phyloP scores from a whole-genome alignment of 2,329 filamentous ascomycete species.

The Cladophialophora carrionii region DNA sequence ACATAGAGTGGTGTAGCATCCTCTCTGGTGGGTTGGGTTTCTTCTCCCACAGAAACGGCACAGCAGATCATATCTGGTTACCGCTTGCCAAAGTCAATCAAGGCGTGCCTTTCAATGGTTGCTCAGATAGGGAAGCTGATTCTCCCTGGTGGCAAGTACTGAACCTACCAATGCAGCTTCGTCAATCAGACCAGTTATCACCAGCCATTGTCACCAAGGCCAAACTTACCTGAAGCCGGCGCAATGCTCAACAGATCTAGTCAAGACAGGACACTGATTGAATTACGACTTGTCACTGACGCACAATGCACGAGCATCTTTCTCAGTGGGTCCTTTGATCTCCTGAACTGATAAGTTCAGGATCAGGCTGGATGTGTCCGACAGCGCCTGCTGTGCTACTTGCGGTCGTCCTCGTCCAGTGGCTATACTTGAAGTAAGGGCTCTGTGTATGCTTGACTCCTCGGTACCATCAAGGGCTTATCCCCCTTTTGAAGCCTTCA shows the following conservation, averaged over 20 bases:
- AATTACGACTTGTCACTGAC: background rate
- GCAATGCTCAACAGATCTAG: background rate
- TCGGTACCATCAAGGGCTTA: background rate
- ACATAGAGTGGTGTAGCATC: background rate
- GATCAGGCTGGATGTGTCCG: background rate
- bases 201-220: background rate
- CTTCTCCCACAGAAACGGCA: background rate
- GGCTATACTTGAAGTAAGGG: background rate
- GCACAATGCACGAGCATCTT: background rate
- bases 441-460: background rate
- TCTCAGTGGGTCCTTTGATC: background rate
- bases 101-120: background rate
- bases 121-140: background rate
- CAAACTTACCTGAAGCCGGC: background rate
- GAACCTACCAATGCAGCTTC: background rate
- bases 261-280: background rate
- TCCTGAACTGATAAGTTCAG: background rate
- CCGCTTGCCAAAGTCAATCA: background rate
- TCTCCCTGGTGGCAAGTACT: background rate
- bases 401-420: background rate
- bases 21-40: background rate
- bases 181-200: background rate
- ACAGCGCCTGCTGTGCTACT: background rate
- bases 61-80: background rate
- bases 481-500: background rate